phyloP scores from a whole-genome alignment of 1,139 yeast genomes.

The Hemisphaericaspora xylanilytica region DNA sequence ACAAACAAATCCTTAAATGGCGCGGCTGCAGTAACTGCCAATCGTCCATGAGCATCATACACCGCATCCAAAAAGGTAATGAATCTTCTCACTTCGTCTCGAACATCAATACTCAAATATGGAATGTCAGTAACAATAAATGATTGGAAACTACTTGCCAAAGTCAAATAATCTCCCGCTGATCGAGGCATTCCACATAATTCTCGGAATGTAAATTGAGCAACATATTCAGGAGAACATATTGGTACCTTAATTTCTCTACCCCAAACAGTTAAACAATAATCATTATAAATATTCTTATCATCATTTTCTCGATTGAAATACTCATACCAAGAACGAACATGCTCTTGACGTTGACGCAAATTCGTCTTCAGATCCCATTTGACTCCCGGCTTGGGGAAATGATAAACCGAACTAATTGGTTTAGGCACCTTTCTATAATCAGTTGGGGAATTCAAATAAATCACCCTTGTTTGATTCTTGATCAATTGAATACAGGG shows the following conservation, averaged over 20 bases:
- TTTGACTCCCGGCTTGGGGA: slow-evolving; percentile 62
- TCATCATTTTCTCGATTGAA: slow-evolving; percentile 50
- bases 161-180: slow-evolving; percentile 91
- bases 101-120: slow-evolving; percentile 66
- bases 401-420: slow-evolving; percentile 73
- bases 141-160: slow-evolving; percentile 74
- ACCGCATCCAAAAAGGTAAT: slow-evolving; percentile 94
- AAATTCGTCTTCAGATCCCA: slow-evolving; percentile 52
- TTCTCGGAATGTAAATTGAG: slow-evolving; percentile 83
- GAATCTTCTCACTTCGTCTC: slow-evolving; percentile 85
- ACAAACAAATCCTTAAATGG: slow-evolving; percentile 83
- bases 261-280: slow-evolving; percentile 77
- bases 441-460: slow-evolving; percentile 87
- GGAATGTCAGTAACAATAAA: slow-evolving; percentile 92
- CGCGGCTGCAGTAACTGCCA: slow-evolving; percentile 87
- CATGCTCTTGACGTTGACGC: slow-evolving; percentile 60
- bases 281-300: slow-evolving; percentile 32
- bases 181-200: slow-evolving; percentile 84
- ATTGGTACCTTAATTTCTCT: slow-evolving; percentile 72
- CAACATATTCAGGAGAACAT: slow-evolving; percentile 76
- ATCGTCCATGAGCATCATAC: slow-evolving; percentile 81
- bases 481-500: slow-evolving; percentile 88
- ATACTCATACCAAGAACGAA: slow-evolving; percentile 72
- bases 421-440: slow-evolving; percentile 89
- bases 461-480: slow-evolving; percentile 69